A percentile compares a stretch with the other conserved stretches of the same genome.
phyloP scores from a whole-genome alignment of 441 rosid species.

The Gossypium gossypioides region DNA sequence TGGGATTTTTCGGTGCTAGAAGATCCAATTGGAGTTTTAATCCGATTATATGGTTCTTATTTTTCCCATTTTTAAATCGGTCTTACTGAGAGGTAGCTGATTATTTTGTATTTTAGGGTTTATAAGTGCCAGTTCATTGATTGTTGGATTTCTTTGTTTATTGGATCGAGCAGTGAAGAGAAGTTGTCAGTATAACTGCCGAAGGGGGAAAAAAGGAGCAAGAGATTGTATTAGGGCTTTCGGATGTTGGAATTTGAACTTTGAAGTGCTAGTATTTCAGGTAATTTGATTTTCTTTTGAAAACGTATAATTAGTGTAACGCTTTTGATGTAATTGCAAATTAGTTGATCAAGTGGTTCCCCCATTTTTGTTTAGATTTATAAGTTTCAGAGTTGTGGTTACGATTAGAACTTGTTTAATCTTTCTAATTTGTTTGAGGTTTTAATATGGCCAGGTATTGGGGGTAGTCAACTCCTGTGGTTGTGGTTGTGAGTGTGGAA shows the following conservation, averaged over 20 bases:
- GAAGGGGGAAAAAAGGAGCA: not conserved
- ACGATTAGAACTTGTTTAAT: not conserved
- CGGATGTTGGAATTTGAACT: not conserved
- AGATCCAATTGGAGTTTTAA: not conserved
- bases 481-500: constrained; percentile 22
- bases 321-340: not conserved
- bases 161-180: constrained; percentile 10
- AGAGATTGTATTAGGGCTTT: not conserved
- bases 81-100: not conserved
- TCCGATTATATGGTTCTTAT: not conserved
- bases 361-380: not conserved
- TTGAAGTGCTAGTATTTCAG: constrained; percentile 1
- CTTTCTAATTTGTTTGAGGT: not conserved
- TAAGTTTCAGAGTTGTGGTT: not conserved
- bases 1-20: not conserved
- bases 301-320: not conserved
- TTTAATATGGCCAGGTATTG: constrained; percentile 18
- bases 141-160: constrained; percentile 5
- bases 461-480: constrained; percentile 14
- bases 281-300: constrained; percentile 5
- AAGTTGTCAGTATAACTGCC: not conserved
- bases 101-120: not conserved
- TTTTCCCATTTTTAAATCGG: not conserved
- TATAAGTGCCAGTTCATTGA: not conserved
- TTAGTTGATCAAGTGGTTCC: not conserved